Base-by-base conservation (phyloP, 192 early-diverging fungal genomes). In the Coemansia sp. region DNA sequence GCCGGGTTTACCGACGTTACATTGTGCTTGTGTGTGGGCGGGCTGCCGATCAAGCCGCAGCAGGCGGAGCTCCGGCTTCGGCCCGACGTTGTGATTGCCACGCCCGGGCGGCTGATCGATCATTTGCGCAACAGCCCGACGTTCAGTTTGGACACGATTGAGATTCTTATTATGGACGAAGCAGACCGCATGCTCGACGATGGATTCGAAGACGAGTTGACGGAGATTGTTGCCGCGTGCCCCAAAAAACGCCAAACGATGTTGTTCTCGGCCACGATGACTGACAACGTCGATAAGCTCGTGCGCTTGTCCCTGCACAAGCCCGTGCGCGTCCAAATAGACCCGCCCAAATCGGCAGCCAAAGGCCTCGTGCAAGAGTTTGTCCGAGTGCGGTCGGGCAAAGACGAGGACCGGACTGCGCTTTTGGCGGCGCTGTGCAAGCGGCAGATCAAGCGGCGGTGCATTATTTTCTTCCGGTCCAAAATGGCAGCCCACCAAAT, bases 231-330 rank as follows among this genome's bases (percentile, higher is more conserved):
- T 68, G 90, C 89, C 55, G 56, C 88, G 46, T 92, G 90, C 46
- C 97, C 97, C 3, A 85, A 86, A 58, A 85, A 83, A 47, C 86
- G 97, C 50, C 97, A 99, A 71, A 95, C 96, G 2, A 96, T 99
- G 94, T 82, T 99, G 5, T 99, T 99, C 79, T 99, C 97, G 23
- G 97, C 97, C 18, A 99, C 97, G 14, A 98, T 98, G 97, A 99
- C 97, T 7, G 94, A 97, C 70, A 95, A 96, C 61, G 90, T 97
- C 31, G 94, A 99, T 64, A 89, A 97, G 67, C 84, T 99, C 21
- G 90, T 97, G 49, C 89, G 92, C 24, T 85, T 99, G 63, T 98
- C 96, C 1, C 84, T 99, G 51, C 85, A 91, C 57, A 78, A 88
- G 21, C 97, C 96, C 25, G 91, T 96, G 3, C 85, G 91, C 44